Percentiles rank a stretch among this genome's conserved stretches.
These are phyloP conservation scores for Decorospora gaudefroyi DNA, from an alignment of 2,329 filamentous ascomycete species.

Conservation along the genomic window DNA sequence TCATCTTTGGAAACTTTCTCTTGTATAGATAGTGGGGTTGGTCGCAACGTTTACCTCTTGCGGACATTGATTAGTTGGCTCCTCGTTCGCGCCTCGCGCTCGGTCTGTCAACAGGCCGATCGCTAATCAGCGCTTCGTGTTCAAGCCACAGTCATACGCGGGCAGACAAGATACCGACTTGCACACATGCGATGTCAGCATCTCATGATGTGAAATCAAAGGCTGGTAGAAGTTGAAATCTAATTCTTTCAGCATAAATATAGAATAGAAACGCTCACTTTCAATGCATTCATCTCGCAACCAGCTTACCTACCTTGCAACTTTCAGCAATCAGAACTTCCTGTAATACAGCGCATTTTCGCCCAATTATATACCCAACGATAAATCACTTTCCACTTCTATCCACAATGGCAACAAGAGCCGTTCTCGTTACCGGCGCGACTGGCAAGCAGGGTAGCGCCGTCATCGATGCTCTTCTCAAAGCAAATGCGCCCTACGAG, in stretches of 20 bases:
- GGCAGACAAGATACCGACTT: constrained; percentile 2
- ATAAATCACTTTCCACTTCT: background rate
- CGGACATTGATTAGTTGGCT: background rate
- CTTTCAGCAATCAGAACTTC: too few species aligned
- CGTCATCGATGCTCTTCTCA: constrained; percentile 48
- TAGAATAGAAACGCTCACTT: too few species aligned
- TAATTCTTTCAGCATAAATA: background rate
- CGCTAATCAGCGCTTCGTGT: constrained; percentile 1
- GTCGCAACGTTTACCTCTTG: background rate
- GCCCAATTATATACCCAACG: too few species aligned
- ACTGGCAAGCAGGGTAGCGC: constrained; percentile 54
- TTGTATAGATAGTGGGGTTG: background rate
- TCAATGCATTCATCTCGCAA: background rate
- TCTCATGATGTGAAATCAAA: background rate
- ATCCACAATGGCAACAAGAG: constrained; percentile 11
- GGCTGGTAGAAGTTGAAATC: background rate
- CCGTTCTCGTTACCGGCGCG: constrained; percentile 50
- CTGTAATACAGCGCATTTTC: too few species aligned
- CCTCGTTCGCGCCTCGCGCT: constrained; percentile 6
- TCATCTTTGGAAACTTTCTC: background rate
- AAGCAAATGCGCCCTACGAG: constrained; percentile 47
- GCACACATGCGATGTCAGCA: constrained; percentile 3
- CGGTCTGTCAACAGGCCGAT: background rate
- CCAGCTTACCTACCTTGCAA: background rate
- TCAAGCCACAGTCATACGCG: constrained; percentile 1